Conservation (phyloP, 2,329 filamentous ascomycete genomes). For the Coniochaeta hoffmannii region DNA sequence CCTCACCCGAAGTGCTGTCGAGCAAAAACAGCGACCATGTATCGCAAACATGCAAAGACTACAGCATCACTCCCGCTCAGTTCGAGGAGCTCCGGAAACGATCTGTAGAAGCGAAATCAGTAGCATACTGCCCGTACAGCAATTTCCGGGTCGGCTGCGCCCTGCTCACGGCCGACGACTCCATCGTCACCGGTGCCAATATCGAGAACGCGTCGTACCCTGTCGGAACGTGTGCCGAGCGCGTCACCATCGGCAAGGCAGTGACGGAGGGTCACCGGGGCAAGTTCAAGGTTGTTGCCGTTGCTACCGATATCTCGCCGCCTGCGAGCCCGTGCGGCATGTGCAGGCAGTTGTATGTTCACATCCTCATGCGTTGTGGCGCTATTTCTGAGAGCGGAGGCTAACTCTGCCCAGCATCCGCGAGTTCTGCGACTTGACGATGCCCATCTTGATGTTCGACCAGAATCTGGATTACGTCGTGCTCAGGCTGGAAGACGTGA, state of each 20-base stretch:
- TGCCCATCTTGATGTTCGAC: constrained; percentile 90
- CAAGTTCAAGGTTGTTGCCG: constrained; percentile 70
- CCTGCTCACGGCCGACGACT: constrained; percentile 48
- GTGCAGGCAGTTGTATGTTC: constrained; percentile 81
- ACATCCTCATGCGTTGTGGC: neutral
- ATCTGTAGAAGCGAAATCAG: constrained; percentile 64
- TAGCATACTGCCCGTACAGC: constrained; percentile 89
- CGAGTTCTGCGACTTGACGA: constrained; percentile 62
- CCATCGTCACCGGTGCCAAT: constrained; percentile 66
- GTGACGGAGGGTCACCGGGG: constrained; percentile 49
- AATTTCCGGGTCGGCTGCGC: constrained; percentile 85
- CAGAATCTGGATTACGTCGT: constrained; percentile 67
- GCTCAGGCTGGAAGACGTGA: neutral
- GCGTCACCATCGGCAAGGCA: constrained; percentile 79
- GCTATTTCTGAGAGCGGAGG: neutral
- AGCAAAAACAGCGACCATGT: constrained; percentile 16
- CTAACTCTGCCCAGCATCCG: constrained; percentile 48
- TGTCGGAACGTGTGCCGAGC: constrained; percentile 91
- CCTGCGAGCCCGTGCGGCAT: constrained; percentile 82
- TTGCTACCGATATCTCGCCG: constrained; percentile 69
- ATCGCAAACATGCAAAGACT: constrained; percentile 24
- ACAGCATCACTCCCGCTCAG: constrained; percentile 53
- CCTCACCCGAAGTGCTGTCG: constrained; percentile 14
- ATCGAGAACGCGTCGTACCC: constrained; percentile 92
- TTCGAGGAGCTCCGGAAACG: constrained; percentile 55